Percentiles rank a stretch among this genome's conserved stretches.
Evolutionary conservation across 345 rosid genomes (phyloP).

Genomic region (Arabis alpina): DNA sequence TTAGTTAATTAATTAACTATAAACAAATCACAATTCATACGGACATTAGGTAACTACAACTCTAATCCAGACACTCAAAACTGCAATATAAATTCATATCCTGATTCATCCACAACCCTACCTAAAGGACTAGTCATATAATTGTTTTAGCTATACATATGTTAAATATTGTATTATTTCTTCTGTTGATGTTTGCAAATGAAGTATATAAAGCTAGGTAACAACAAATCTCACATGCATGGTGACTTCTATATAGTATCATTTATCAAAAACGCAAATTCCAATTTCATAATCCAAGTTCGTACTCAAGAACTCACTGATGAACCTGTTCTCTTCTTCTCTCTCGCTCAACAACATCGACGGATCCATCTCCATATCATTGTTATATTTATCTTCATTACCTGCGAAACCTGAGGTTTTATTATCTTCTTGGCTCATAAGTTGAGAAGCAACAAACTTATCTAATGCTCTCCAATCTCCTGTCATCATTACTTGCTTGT

Average conservation of each 20-base stretch:
- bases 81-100: neutral
- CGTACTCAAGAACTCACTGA: slow-evolving; percentile 52
- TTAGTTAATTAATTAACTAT: slow-evolving; percentile 14
- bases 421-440: slow-evolving; percentile 66
- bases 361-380: slow-evolving; percentile 30
- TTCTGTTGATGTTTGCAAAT: neutral
- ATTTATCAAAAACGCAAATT: slow-evolving; percentile 61
- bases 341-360: slow-evolving; percentile 51
- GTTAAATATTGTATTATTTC: neutral
- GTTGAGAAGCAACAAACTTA: slow-evolving; percentile 90
- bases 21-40: neutral
- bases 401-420: slow-evolving; percentile 42
- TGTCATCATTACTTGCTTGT: slow-evolving; percentile 43
- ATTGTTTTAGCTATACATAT: neutral
- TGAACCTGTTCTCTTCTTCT: slow-evolving; percentile 49
- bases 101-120: slow-evolving; percentile 6
- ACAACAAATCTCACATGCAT: slow-evolving; percentile 12
- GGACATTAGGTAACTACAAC: neutral
- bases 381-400: slow-evolving; percentile 20
- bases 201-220: neutral
- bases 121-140: neutral
- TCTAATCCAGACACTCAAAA: slow-evolving; percentile 11
- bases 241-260: slow-evolving; percentile 2
- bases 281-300: slow-evolving; percentile 57
- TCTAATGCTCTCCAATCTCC: slow-evolving; percentile 90